Evolutionary conservation across 2,329 filamentous ascomycete genomes (phyloP).

Genomic region (Fusarium duplospermum): DNA sequence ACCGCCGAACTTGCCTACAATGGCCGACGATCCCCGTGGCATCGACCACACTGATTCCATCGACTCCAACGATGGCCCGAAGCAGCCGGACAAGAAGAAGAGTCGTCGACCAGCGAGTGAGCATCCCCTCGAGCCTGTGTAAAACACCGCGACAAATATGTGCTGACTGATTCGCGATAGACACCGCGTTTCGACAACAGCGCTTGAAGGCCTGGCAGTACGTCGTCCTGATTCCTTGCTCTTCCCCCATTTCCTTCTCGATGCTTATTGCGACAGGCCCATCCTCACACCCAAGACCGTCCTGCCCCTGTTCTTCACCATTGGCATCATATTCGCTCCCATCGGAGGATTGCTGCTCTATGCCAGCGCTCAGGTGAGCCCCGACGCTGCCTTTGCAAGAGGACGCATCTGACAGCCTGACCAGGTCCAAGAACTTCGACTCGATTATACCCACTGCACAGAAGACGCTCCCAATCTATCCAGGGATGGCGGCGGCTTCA

Average conservation of each 20-base stretch:
- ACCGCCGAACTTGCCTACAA: slow-evolving; percentile 47
- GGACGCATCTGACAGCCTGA: slow-evolving; percentile 17
- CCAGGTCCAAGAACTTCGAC: slow-evolving; percentile 88
- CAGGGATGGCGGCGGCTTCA: slow-evolving; percentile 49
- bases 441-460: slow-evolving; percentile 89
- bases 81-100: slow-evolving; percentile 81
- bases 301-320: slow-evolving; percentile 87
- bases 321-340: slow-evolving; percentile 92
- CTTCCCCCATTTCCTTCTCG: slow-evolving; percentile 1
- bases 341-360: slow-evolving; percentile 89
- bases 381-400: background rate
- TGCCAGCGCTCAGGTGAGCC: slow-evolving; percentile 79
- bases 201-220: slow-evolving; percentile 99
- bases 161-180: slow-evolving; percentile 58
- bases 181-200: slow-evolving; percentile 97
- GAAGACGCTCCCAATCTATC: slow-evolving; percentile 61
- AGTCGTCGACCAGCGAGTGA: slow-evolving; percentile 90
- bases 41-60: slow-evolving; percentile 65
- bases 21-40: slow-evolving; percentile 61
- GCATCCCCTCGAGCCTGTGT: slow-evolving; percentile 46
- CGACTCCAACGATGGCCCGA: slow-evolving; percentile 63
- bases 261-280: slow-evolving; percentile 70
- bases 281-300: slow-evolving; percentile 96
- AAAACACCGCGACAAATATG: background rate
- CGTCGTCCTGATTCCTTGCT: slow-evolving; percentile 49